Conservation (phyloP, 768 basidiomycete genomes). For the Boletus reticuloceps region DNA sequence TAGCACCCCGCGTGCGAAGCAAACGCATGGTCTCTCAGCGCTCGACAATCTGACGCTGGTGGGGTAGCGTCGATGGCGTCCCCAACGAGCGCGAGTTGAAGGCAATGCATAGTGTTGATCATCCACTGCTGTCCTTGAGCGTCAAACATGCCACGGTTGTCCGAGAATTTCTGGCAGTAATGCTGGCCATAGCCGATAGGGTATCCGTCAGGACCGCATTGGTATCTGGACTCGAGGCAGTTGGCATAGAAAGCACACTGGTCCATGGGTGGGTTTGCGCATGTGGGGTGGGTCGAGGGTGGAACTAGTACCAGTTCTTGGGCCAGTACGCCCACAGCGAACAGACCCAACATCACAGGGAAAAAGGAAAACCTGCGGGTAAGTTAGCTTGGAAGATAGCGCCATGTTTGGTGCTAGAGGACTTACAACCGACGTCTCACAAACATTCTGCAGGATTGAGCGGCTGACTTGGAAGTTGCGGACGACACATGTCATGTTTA, state of each 20-base stretch:
- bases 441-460: neutral
- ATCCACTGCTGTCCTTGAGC: constrained; percentile 41
- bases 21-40: constrained; percentile 38
- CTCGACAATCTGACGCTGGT: constrained; percentile 25
- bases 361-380: neutral
- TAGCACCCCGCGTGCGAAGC: constrained; percentile 44
- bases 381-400: neutral
- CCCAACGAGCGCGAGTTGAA: constrained; percentile 40
- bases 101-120: constrained; percentile 44
- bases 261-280: constrained; percentile 33
- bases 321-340: neutral
- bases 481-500: too few relatives aligned
- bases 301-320: constrained; percentile 1
- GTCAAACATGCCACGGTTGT: constrained; percentile 29
- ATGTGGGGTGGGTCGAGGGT: constrained; percentile 16
- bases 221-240: constrained; percentile 44
- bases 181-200: constrained; percentile 41
- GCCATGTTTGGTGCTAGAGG: neutral
- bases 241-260: constrained; percentile 43
- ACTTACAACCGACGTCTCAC: neutral
- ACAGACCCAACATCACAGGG: neutral
- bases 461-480: neutral
- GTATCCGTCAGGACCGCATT: constrained; percentile 44
- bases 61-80: constrained; percentile 27
- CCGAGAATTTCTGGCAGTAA: constrained; percentile 40